A percentile compares a stretch with the other conserved stretches of the same genome.
Conservation (phyloP, 2,329 filamentous ascomycete species). For the Scedosporium dehoogii region DNA sequence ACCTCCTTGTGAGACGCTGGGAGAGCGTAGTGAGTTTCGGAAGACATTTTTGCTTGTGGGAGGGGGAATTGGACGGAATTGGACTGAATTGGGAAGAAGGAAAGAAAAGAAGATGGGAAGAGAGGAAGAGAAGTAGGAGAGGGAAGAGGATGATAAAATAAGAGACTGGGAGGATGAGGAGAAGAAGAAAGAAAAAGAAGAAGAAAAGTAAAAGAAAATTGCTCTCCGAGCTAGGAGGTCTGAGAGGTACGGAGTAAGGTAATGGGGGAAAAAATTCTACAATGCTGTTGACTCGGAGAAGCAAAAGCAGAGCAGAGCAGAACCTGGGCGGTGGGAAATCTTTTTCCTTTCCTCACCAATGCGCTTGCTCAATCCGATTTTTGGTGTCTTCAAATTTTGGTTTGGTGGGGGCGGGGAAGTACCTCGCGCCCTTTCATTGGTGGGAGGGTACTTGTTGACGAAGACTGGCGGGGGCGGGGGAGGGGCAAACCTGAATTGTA, state of each 20-base stretch:
- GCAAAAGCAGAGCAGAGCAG: neutral
- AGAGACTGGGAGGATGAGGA: neutral
- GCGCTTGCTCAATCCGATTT: too few relatives aligned
- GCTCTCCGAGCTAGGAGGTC: constrained; percentile 2
- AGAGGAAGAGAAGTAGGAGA: neutral
- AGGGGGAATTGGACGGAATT: neutral
- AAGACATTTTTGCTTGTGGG: constrained; percentile 25
- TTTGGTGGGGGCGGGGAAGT: too few relatives aligned
- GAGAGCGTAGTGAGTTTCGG: constrained; percentile 35
- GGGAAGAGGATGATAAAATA: neutral
- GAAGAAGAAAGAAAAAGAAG: neutral
- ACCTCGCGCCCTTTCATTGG: too few relatives aligned
- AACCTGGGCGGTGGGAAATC: constrained; percentile 1
- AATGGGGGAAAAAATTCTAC: neutral
- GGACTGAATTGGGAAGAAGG: constrained; percentile 1
- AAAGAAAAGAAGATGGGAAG: neutral
- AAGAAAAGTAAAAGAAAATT: neutral
- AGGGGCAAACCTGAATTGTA: neutral
- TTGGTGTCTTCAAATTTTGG: too few relatives aligned
- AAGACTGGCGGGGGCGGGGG: constrained; percentile 3
- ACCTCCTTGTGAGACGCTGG: constrained; percentile 46
- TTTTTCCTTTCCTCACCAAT: neutral
- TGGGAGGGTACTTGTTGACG: neutral
- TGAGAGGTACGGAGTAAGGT: neutral
- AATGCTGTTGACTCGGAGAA: neutral